These are phyloP conservation scores for Amaranthus hypochondriacus DNA, from an alignment of 148 eudicot genomes.

Conservation along the genomic window DNA sequence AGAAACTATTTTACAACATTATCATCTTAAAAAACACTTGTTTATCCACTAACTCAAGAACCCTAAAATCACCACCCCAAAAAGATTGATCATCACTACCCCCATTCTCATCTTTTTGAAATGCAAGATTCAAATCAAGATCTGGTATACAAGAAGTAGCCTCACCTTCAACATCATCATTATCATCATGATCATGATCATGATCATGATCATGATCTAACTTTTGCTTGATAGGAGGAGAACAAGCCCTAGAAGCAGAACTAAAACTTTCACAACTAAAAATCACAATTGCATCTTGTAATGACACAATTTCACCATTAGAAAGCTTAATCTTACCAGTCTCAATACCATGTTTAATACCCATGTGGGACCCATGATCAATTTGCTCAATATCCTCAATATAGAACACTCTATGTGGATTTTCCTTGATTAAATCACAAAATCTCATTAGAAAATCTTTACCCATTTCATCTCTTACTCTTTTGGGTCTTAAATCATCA, in stretches of 20 bases:
- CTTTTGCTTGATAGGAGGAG: constrained; percentile 46
- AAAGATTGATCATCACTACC: constrained; percentile 13
- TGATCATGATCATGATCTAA: constrained; percentile 12
- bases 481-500: constrained; percentile 41
- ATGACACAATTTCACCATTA: constrained; percentile 33
- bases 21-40: constrained; percentile 42
- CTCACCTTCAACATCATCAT: constrained; percentile 21
- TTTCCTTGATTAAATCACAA: constrained; percentile 39
- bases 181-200: background rate
- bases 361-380: constrained; percentile 42
- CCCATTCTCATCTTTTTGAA: constrained; percentile 23
- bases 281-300: constrained; percentile 64
- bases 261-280: constrained; percentile 61
- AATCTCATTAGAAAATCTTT: constrained; percentile 41
- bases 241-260: constrained; percentile 49
- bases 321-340: constrained; percentile 33
- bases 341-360: constrained; percentile 47
- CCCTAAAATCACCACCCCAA: constrained; percentile 23
- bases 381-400: constrained; percentile 62
- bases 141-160: constrained; percentile 15
- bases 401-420: constrained; percentile 61
- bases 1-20: constrained; percentile 20
- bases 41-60: constrained; percentile 48
- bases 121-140: constrained; percentile 53
- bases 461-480: constrained; percentile 47